Percentiles rank a stretch among this genome's conserved stretches.
Evolutionary conservation across 192 early-diverging fungal species (phyloP).

Genomic region (Thoreauomyces humboldtii): DNA sequence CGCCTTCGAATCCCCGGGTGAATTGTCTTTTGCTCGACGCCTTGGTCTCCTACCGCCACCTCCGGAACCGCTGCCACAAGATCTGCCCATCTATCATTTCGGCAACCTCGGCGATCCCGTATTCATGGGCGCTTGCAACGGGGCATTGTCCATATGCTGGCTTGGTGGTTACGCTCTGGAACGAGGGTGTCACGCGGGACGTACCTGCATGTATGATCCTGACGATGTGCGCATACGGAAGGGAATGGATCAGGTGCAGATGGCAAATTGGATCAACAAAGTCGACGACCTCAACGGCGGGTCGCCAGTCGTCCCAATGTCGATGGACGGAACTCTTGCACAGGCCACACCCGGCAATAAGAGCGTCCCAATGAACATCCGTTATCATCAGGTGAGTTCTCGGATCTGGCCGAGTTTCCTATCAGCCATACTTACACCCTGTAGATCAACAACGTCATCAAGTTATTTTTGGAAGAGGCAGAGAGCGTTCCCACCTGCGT

Average conservation of each 20-base stretch:
- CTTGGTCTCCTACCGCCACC: slow-evolving; percentile 72
- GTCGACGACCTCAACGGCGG: slow-evolving; percentile 3
- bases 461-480: slow-evolving; percentile 10
- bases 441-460: slow-evolving; percentile 23
- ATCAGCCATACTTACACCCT: background rate
- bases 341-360: background rate
- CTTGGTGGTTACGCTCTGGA: slow-evolving; percentile 72
- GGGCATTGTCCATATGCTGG: slow-evolving; percentile 59
- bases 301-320: slow-evolving; percentile 1
- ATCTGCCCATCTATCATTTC: slow-evolving; percentile 77
- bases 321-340: slow-evolving; percentile 1
- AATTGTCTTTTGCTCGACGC: slow-evolving; percentile 70
- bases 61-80: background rate
- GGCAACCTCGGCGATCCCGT: slow-evolving; percentile 92
- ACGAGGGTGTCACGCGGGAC: slow-evolving; percentile 82
- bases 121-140: slow-evolving; percentile 80
- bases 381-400: slow-evolving; percentile 13
- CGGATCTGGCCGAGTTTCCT: background rate
- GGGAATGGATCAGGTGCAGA: background rate
- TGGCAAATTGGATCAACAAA: slow-evolving; percentile 1
- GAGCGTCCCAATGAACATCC: slow-evolving; percentile 6
- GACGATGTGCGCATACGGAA: slow-evolving; percentile 9
- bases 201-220: slow-evolving; percentile 41
- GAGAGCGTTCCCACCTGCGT: slow-evolving; percentile 8
- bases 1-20: slow-evolving; percentile 82